Evolutionary conservation across 345 rosid species (phyloP).

Genomic region (Zanthoxylum bungeanum): DNA sequence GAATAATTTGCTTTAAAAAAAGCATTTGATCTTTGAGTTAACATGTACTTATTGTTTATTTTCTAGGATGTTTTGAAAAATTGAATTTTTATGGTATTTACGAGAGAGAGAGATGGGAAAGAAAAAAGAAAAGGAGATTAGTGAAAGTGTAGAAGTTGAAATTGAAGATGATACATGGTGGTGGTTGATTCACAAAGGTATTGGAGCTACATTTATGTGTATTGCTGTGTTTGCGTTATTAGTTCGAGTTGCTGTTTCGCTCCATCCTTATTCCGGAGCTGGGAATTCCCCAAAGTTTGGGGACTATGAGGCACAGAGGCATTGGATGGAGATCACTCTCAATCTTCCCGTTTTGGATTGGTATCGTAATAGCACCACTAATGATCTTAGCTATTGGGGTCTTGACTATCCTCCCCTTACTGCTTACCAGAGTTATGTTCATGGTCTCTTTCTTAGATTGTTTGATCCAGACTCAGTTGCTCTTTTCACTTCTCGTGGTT

Average conservation of each 20-base stretch:
- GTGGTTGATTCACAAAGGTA: constrained; percentile 46
- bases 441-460: constrained; percentile 60
- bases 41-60: background rate
- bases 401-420: constrained; percentile 98
- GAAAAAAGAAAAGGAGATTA: constrained; percentile 18
- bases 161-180: constrained; percentile 27
- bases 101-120: constrained; percentile 19
- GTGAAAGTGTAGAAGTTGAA: constrained; percentile 5
- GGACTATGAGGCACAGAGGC: constrained; percentile 94
- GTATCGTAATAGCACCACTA: constrained; percentile 64
- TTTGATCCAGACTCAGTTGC: constrained; percentile 66
- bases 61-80: background rate
- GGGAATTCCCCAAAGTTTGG: constrained; percentile 77
- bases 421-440: constrained; percentile 88
- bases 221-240: constrained; percentile 62
- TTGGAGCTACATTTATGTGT: constrained; percentile 40
- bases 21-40: background rate
- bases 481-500: constrained; percentile 68
- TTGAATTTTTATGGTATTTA: constrained; percentile 3
- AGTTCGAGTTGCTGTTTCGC: constrained; percentile 64
- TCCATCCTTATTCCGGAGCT: constrained; percentile 85
- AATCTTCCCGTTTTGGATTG: constrained; percentile 66
- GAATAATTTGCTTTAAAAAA: background rate
- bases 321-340: constrained; percentile 98
- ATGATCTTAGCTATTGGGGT: constrained; percentile 90